phyloP scores from a whole-genome alignment of 306 rosid species.

The Biancaea sappan region DNA sequence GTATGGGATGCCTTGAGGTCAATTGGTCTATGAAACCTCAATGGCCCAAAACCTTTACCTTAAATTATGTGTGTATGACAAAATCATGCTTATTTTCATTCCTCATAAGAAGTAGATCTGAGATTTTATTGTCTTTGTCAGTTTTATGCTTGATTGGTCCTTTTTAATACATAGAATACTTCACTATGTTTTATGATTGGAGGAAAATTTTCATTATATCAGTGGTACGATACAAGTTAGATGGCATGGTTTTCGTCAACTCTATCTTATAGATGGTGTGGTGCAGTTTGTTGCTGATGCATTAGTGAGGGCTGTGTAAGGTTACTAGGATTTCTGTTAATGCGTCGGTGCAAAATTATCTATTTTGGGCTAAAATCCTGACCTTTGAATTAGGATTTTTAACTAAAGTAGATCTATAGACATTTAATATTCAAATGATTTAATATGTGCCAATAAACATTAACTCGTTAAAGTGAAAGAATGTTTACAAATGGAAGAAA shows the following conservation, averaged over 20 bases:
- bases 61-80: conserved; percentile 5
- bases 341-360: too few species aligned
- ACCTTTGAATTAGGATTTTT: too few species aligned
- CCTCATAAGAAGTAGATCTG: not conserved
- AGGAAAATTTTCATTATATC: too few species aligned
- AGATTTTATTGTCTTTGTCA: not conserved
- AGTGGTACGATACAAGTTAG: too few species aligned
- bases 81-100: not conserved
- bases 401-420: too few species aligned
- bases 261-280: not conserved
- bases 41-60: not conserved
- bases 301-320: not conserved
- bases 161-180: too few species aligned
- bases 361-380: too few species aligned
- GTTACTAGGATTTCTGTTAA: not conserved
- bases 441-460: too few species aligned
- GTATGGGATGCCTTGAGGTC: not conserved
- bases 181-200: too few species aligned
- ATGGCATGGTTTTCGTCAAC: not conserved
- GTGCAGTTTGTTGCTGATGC: not conserved
- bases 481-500: too few species aligned
- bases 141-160: not conserved
- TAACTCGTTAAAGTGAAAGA: too few species aligned
- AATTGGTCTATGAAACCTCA: not conserved
- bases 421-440: too few species aligned